Evolutionary conservation across 306 rosid species (phyloP), one percentile per base, ranked within the genome.

Genomic region (Aeschynomene evenia): DNA sequence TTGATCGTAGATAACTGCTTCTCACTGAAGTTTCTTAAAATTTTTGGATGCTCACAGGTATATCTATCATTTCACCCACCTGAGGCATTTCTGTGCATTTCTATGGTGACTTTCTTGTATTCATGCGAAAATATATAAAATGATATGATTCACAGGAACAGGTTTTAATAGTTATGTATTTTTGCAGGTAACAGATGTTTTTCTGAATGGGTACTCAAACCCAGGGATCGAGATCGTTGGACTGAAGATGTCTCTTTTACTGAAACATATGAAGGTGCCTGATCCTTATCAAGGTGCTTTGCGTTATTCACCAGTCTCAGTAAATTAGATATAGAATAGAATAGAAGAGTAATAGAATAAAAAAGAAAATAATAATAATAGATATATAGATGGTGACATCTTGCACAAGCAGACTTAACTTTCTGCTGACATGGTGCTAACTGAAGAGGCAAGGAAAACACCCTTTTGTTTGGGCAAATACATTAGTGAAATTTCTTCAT

Each of bases 41-140:
- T 94, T 40, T 86, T 87, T 73, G 99, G 99, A 72, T 94, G 96
- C 81, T 69, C 88, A 40, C 89, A 91, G 99, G 99, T 94, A 75
- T 68, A 15, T 13, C 34, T 31, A 34, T 49, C 42, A 58, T 53
- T n/a, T 23, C 36, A 63, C 16, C 37, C 37, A 55, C 8, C 7
- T 21, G 20, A 22, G 40, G 18, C 50, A 33, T 34, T 59, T 45
- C 29, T 55, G 13, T 50, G 18, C 50, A 33, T 34, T 59, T 45
- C 29, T 55, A 16, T 50, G 70, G 29, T 55, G 37, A 63, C 21
- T 67, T 28, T 43, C 4, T 29, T 16, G 15, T 60, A n/a, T 19
- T 50, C 54, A 20, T 65, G 34, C 29, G 40, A 29, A 70, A 26
- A 19, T 61, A 45, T 52, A 59, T 24, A 21, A 49, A 52, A 37